A percentile compares a stretch with the other conserved stretches of the same genome.
These are phyloP conservation scores for Thielaviopsis euricoi DNA, from an alignment of 2,329 filamentous ascomycete genomes.

Conservation along the genomic window DNA sequence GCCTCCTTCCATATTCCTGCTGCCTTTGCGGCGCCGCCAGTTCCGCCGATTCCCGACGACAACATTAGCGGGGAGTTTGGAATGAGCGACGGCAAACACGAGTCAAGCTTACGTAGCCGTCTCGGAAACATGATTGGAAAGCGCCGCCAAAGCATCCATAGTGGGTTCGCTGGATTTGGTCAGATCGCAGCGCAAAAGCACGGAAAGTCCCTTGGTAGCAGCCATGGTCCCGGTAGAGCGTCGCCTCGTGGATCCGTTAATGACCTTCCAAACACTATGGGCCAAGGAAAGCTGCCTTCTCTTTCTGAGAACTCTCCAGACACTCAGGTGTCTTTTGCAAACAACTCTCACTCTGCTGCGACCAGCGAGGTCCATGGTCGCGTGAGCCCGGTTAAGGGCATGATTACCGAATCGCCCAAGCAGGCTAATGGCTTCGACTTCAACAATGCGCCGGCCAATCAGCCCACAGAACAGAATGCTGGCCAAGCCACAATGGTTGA, in stretches of 20 bases:
- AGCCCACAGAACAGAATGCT: constrained; percentile 18
- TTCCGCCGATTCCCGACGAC: constrained; percentile 15
- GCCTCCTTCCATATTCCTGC: constrained; percentile 4
- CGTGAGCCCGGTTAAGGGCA: neutral
- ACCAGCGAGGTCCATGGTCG: neutral
- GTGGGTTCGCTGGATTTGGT: constrained; percentile 42
- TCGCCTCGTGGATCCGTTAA: constrained; percentile 44
- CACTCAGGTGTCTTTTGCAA: neutral
- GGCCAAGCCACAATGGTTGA: constrained; percentile 36
- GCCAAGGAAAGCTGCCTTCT: constrained; percentile 31
- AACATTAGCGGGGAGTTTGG: constrained; percentile 30
- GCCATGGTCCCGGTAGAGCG: constrained; percentile 36
- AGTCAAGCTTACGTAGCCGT: constrained; percentile 23
- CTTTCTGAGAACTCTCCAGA: constrained; percentile 36
- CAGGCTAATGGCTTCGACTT: constrained; percentile 18
- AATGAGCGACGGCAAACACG: constrained; percentile 15
- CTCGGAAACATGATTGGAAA: constrained; percentile 55
- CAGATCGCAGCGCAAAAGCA: constrained; percentile 39
- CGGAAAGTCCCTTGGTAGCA: constrained; percentile 41
- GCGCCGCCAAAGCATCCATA: constrained; percentile 49
- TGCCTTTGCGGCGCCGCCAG: constrained; percentile 8
- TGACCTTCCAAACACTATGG: constrained; percentile 36
- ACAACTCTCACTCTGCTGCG: neutral
- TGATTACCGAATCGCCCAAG: constrained; percentile 19
- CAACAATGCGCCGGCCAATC: constrained; percentile 23